Base-by-base conservation (phyloP, 2,329 filamentous ascomycete genomes). In the Penicillium sp. region DNA sequence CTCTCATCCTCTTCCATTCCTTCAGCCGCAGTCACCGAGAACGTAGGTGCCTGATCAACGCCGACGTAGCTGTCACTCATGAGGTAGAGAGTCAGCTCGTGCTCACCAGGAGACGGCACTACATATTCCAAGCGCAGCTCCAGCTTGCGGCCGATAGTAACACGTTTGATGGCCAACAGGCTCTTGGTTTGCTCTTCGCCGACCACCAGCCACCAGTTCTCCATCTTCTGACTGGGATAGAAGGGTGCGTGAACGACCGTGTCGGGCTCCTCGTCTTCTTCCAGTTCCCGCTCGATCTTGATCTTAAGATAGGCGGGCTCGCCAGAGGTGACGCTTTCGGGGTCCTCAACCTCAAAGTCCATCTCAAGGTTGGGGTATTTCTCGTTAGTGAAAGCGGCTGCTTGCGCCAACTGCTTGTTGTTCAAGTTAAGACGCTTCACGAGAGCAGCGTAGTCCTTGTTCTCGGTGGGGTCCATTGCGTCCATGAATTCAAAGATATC, bases 401-500 rank as follows among this genome's bases (percentile, higher is more conserved):
- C 92, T 68, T 96, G 85, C 8, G 83, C 85, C 47, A 99, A 80
- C 70, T 99, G 91, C 50, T 80, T 82, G 70, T 95, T 90, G 48
- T 86, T 85, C 38, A 99, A 80, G 7, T 86, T 85, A 35, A 99
- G 81, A 3, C 85, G 83, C 67, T 90, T 86, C 58, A 97, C 81
- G 28, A 99, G 80, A 28, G 82, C 80, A 42, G 81, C 81, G 70
- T 96, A 92, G 57, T 95, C 81, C 36, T 88, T 77, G 70, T 96
- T 96, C 72, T 96, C 92, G 1, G 90, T 87, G 2, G 92, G 92
- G 69, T 96, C 94, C 92, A 99, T 99, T 57, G 90, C 89, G 63
- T 97, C 92, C 88, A 97, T 96, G 76, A 99, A 97, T 68, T 96
- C 92, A 65, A 95, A 92, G 59, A 99, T 87, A 64, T 97, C 92